Percentiles rank a stretch among this genome's conserved stretches.
Conservation (phyloP, 495 filamentous ascomycete species). For the Penicillium antarcticum region DNA sequence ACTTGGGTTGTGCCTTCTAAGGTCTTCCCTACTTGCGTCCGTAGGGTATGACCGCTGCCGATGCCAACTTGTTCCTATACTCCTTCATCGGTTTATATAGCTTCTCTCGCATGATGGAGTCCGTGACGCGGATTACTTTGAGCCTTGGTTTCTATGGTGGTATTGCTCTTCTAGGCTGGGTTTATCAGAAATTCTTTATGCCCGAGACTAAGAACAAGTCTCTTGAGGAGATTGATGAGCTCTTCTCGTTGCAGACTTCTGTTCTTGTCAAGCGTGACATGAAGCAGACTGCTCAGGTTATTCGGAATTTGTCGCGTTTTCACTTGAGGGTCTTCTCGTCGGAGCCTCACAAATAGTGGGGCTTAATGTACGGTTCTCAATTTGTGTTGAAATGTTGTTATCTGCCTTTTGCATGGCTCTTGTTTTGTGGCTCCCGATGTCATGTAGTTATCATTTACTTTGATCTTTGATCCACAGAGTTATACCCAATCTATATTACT, state of each 20-base stretch:
- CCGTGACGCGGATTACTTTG: conserved; percentile 55
- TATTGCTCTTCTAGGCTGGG: conserved; percentile 54
- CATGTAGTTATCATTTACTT: not conserved
- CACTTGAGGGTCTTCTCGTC: conserved; percentile 36
- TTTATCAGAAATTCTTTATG: conserved; percentile 61
- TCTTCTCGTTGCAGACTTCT: conserved; percentile 55
- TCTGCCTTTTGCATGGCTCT: too few relatives aligned
- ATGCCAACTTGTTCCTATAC: conserved; percentile 55
- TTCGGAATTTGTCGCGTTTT: conserved; percentile 28
- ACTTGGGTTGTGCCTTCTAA: conserved; percentile 61
- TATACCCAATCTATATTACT: not conserved
- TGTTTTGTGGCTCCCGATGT: not conserved
- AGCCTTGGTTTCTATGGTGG: conserved; percentile 60
- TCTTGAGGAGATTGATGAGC: conserved; percentile 59
- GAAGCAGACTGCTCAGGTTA: conserved; percentile 34
- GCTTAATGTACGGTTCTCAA: not conserved
- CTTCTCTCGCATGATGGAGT: conserved; percentile 55
- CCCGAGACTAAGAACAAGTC: conserved; percentile 62
- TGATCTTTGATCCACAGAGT: not conserved
- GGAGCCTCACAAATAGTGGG: conserved; percentile 14
- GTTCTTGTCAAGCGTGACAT: conserved; percentile 50
- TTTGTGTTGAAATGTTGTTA: not conserved
- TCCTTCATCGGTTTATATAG: conserved; percentile 64
- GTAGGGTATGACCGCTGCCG: conserved; percentile 58
- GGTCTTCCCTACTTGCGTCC: conserved; percentile 57